A percentile compares a stretch with the other conserved stretches of the same genome.
phyloP scores from a whole-genome alignment of 2,329 filamentous ascomycete species.

The Phialophora verrucosa region DNA sequence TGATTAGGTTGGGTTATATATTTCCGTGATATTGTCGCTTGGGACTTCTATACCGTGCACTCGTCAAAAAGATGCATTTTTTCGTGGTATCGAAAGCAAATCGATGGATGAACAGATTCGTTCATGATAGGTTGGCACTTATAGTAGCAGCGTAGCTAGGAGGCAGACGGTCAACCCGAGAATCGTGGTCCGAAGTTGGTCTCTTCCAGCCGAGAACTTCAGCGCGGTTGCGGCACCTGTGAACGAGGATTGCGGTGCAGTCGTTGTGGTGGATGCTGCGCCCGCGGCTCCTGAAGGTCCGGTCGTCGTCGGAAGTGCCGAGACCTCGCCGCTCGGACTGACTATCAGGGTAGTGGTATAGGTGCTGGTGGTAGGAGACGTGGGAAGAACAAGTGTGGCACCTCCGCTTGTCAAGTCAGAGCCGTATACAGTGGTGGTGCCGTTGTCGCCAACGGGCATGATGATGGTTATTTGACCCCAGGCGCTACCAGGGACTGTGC shows the following conservation, averaged over 20 bases:
- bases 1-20: neutral
- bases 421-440: conserved; percentile 34
- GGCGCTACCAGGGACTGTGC: conserved; percentile 12
- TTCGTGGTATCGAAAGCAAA: conserved; percentile 9
- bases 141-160: conserved; percentile 7
- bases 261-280: neutral
- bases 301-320: neutral
- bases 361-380: conserved; percentile 19
- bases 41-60: conserved; percentile 11
- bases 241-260: conserved; percentile 17
- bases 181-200: neutral
- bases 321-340: conserved; percentile 6
- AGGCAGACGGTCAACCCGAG: conserved; percentile 8
- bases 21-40: neutral
- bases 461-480: conserved; percentile 28
- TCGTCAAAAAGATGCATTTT: conserved; percentile 3
- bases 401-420: conserved; percentile 24
- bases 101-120: neutral
- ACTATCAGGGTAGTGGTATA: conserved; percentile 25
- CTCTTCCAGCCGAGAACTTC: conserved; percentile 1
- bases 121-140: neutral
- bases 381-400: conserved; percentile 30
- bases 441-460: conserved; percentile 26
- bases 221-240: conserved; percentile 16
- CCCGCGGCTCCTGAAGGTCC: neutral